A percentile compares a stretch with the other conserved stretches of the same genome.
Conservation (phyloP, 2,329 filamentous ascomycete species). For the Aspergillus floridensis region DNA sequence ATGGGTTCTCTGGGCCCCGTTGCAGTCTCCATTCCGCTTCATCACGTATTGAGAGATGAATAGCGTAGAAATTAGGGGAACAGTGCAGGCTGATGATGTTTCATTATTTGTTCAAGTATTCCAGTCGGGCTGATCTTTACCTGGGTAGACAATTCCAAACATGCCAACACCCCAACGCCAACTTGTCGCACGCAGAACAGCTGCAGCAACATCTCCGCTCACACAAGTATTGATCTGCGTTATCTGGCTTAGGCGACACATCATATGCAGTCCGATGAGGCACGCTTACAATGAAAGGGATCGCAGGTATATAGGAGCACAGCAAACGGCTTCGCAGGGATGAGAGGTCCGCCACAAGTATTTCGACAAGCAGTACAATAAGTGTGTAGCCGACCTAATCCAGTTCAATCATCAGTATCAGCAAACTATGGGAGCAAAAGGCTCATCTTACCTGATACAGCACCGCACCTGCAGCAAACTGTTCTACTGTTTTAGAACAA, state of each 20-base stretch:
- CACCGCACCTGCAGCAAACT: slow-evolving; percentile 58
- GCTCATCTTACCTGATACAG: slow-evolving; percentile 50
- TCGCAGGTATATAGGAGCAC: slow-evolving; percentile 63
- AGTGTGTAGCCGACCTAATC: slow-evolving; percentile 59
- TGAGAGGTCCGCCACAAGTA: slow-evolving; percentile 63
- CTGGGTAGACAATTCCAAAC: slow-evolving; percentile 61
- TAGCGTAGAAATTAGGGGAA: slow-evolving; percentile 56
- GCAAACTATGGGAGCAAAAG: too few species aligned
- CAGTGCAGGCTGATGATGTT: slow-evolving; percentile 40
- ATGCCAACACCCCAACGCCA: slow-evolving; percentile 66
- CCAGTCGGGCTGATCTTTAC: slow-evolving; percentile 14
- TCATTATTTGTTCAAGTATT: not conserved
- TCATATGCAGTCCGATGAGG: too few species aligned
- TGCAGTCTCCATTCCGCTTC: slow-evolving; percentile 48
- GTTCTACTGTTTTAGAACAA: slow-evolving; percentile 46
- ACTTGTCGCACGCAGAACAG: slow-evolving; percentile 50
- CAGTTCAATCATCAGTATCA: not conserved
- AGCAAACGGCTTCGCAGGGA: slow-evolving; percentile 62
- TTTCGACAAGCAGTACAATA: slow-evolving; percentile 60
- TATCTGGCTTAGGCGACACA: not conserved
- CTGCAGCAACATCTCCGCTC: slow-evolving; percentile 55
- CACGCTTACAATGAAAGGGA: slow-evolving; percentile 52
- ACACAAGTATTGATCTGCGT: slow-evolving; percentile 60
- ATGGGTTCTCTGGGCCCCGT: slow-evolving; percentile 36
- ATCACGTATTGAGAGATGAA: slow-evolving; percentile 53